Percentiles rank a stretch among this genome's conserved stretches.
These are phyloP conservation scores for Alternaria postmessia DNA, from an alignment of 2,329 filamentous ascomycete species.

Conservation along the genomic window DNA sequence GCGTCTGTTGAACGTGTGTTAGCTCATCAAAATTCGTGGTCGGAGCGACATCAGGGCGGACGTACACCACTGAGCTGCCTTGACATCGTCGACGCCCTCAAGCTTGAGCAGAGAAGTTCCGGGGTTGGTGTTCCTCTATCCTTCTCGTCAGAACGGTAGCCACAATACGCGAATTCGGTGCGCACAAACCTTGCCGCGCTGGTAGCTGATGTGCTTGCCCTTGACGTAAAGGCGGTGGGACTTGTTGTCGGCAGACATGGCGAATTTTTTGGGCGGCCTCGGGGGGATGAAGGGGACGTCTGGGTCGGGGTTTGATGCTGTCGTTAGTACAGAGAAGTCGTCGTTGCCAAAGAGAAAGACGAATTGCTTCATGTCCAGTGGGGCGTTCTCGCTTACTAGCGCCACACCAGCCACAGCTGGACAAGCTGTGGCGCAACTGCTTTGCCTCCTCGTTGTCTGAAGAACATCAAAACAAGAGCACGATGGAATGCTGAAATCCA, in stretches of 20 bases:
- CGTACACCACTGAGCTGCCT: slow-evolving; percentile 80
- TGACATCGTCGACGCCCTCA: slow-evolving; percentile 92
- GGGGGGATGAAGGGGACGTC: slow-evolving; percentile 35
- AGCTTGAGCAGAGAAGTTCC: slow-evolving; percentile 96
- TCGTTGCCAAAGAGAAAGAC: slow-evolving; percentile 7
- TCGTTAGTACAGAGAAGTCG: slow-evolving; percentile 37
- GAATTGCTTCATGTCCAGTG: slow-evolving; percentile 7
- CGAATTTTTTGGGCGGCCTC: slow-evolving; percentile 41
- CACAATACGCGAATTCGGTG: slow-evolving; percentile 13
- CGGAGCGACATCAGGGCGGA: not conserved
- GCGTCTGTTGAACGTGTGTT: not conserved
- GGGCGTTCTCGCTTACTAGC: slow-evolving; percentile 9
- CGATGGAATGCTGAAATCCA: not conserved
- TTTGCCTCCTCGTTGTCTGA: not conserved
- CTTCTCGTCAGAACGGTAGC: slow-evolving; percentile 12
- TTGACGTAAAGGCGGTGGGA: slow-evolving; percentile 54
- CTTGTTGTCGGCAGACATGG: slow-evolving; percentile 48
- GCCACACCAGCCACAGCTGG: slow-evolving; percentile 4
- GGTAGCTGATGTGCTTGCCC: slow-evolving; percentile 94
- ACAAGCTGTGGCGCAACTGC: not conserved
- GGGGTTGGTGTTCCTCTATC: slow-evolving; percentile 89
- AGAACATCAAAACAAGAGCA: not conserved
- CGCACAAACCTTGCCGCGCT: slow-evolving; percentile 66
- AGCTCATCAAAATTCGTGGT: slow-evolving; percentile 51
- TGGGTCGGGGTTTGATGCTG: slow-evolving; percentile 42